phyloP scores from a whole-genome alignment of 768 basidiomycete genomes.

The Lenzites betulinus region DNA sequence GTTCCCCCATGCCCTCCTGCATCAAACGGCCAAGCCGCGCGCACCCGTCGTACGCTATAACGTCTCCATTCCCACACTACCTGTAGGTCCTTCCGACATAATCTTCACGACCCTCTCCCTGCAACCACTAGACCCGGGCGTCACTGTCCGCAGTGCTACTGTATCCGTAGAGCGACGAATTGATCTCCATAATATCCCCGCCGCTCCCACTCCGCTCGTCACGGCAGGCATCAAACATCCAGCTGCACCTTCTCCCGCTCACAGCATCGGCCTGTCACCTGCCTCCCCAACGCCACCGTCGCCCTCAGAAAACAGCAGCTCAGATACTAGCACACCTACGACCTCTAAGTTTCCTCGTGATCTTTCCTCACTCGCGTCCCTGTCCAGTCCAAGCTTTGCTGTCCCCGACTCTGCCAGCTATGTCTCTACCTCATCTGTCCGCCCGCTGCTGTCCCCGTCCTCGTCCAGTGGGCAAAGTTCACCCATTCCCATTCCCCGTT shows the following conservation, averaged over 20 bases:
- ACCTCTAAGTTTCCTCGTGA: slow-evolving; percentile 11
- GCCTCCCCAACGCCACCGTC: slow-evolving; percentile 34
- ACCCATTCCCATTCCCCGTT: slow-evolving; percentile 15
- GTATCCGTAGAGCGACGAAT: slow-evolving; percentile 75
- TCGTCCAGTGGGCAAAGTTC: slow-evolving; percentile 4
- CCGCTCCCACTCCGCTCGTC: slow-evolving; percentile 18
- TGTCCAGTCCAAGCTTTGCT: slow-evolving; percentile 22
- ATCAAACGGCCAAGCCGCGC: slow-evolving; percentile 54
- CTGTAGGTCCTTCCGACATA: slow-evolving; percentile 74
- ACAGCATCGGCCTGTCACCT: slow-evolving; percentile 4
- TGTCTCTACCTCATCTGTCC: slow-evolving; percentile 23
- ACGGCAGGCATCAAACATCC: slow-evolving; percentile 14
- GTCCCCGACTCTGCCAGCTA: slow-evolving; percentile 23
- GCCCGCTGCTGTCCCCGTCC: slow-evolving; percentile 19
- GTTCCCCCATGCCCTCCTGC: slow-evolving; percentile 37
- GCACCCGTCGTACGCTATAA: slow-evolving; percentile 62
- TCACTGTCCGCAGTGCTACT: slow-evolving; percentile 62
- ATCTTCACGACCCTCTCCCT: slow-evolving; percentile 66
- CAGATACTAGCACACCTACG: slow-evolving; percentile 15
- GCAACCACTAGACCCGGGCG: slow-evolving; percentile 56
- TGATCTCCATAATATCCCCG: slow-evolving; percentile 41
- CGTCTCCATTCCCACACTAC: slow-evolving; percentile 52
- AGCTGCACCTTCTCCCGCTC: slow-evolving; percentile 12
- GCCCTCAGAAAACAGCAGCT: slow-evolving; percentile 16
- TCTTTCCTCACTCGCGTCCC: slow-evolving; percentile 13